A percentile compares a stretch with the other conserved stretches of the same genome.
phyloP scores from a whole-genome alignment of 2,329 filamentous ascomycete species.

The Neofusicoccum umdonicola region DNA sequence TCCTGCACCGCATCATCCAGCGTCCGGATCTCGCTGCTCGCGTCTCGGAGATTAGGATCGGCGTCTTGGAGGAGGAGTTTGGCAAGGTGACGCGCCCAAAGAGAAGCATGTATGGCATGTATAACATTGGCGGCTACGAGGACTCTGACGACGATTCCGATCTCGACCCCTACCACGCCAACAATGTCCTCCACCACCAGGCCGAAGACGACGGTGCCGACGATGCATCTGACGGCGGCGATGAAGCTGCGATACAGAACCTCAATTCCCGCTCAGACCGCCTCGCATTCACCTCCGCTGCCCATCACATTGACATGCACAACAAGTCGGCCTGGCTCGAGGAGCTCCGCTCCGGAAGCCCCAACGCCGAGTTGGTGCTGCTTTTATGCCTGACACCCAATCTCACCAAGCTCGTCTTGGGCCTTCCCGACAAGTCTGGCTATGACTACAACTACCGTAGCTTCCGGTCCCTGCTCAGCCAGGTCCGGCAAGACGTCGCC shows the following conservation, averaged over 20 bases:
- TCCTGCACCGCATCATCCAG: too few species aligned
- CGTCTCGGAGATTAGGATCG: too few species aligned
- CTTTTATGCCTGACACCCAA: not conserved
- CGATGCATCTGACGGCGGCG: not conserved
- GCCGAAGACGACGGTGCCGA: too few species aligned
- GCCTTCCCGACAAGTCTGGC: not conserved
- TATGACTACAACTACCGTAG: not conserved
- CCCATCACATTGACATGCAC: not conserved
- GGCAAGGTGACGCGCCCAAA: too few species aligned
- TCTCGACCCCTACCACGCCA: too few species aligned
- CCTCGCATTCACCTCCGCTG: not conserved
- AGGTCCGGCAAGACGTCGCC: not conserved
- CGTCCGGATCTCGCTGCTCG: too few species aligned
- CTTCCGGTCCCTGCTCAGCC: not conserved
- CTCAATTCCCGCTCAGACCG: not conserved
- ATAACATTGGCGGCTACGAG: too few species aligned
- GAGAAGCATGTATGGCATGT: too few species aligned
- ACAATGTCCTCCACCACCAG: too few species aligned
- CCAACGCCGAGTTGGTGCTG: not conserved
- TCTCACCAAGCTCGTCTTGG: not conserved
- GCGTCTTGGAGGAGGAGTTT: too few species aligned
- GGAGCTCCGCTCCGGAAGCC: not conserved
- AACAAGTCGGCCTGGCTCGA: not conserved
- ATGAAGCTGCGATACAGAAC: too few species aligned
- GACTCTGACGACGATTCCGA: too few species aligned